phyloP scores from a whole-genome alignment of 2,329 filamentous ascomycete species.

The Macrophomina tecta region DNA sequence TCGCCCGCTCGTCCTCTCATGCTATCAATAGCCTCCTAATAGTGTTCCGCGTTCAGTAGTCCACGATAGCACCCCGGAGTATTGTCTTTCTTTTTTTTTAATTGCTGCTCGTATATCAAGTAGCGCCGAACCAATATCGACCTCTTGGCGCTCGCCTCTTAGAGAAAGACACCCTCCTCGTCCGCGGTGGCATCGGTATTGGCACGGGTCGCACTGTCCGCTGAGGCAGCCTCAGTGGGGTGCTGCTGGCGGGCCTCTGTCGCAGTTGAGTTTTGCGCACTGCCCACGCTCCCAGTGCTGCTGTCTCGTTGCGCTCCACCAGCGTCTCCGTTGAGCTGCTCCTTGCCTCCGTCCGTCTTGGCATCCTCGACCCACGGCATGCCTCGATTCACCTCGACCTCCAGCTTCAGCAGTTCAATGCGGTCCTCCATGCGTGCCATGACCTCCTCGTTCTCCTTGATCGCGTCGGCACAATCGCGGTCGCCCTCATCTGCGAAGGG shows the following conservation, averaged over 20 bases:
- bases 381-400: slow-evolving; percentile 67
- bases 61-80: slow-evolving; percentile 12
- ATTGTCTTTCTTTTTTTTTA: background rate
- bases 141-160: slow-evolving; percentile 15
- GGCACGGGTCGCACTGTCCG: slow-evolving; percentile 26
- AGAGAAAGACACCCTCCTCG: slow-evolving; percentile 34
- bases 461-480: slow-evolving; percentile 74
- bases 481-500: slow-evolving; percentile 72
- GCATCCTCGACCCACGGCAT: slow-evolving; percentile 55
- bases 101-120: slow-evolving; percentile 17
- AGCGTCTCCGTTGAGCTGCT: slow-evolving; percentile 26
- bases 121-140: background rate
- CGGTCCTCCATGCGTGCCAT: slow-evolving; percentile 72
- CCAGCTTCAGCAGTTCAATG: slow-evolving; percentile 66
- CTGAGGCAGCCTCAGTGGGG: slow-evolving; percentile 17
- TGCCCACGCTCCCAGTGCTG: slow-evolving; percentile 1
- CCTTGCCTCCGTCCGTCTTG: slow-evolving; percentile 30
- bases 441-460: slow-evolving; percentile 72
- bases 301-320: slow-evolving; percentile 16
- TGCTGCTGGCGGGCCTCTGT: slow-evolving; percentile 6
- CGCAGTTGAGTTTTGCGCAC: slow-evolving; percentile 17
- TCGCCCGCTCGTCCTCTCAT: slow-evolving; percentile 3
- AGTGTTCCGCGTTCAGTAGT: slow-evolving; percentile 17
- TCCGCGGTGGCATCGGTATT: slow-evolving; percentile 10
- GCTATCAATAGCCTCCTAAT: slow-evolving; percentile 24